phyloP scores from a whole-genome alignment of 1,284 basidiomycete species.

The Sanguinoderma infundibulare region DNA sequence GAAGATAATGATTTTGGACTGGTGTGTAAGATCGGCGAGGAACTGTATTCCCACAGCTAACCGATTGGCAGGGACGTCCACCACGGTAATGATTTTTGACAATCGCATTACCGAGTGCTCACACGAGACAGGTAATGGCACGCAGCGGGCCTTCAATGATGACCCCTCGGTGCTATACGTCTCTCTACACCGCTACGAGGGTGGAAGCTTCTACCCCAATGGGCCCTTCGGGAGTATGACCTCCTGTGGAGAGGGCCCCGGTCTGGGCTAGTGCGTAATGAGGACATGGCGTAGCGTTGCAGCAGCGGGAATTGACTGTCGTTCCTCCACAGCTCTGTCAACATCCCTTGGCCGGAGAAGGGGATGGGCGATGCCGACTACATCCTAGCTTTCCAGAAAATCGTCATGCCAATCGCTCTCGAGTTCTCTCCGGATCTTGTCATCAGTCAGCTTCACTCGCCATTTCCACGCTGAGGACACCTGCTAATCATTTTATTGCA shows the following conservation, averaged over 20 bases:
- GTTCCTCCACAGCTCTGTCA: conserved; percentile 72
- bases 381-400: conserved; percentile 92
- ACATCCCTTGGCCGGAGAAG: conserved; percentile 91
- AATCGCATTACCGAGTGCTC: background rate
- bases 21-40: conserved; percentile 57
- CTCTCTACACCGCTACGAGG: conserved; percentile 94
- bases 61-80: conserved; percentile 85
- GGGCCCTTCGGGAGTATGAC: conserved; percentile 88
- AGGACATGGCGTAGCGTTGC: background rate
- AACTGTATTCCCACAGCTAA: conserved; percentile 7
- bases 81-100: conserved; percentile 68
- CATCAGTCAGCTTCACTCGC: conserved; percentile 72
- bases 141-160: conserved; percentile 93
- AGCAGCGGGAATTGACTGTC: conserved; percentile 15
- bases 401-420: conserved; percentile 96
- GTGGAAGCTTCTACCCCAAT: conserved; percentile 91
- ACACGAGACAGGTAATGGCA: conserved; percentile 80
- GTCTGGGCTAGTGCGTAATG: conserved; percentile 72
- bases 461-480: background rate
- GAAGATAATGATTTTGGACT: conserved; percentile 92
- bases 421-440: conserved; percentile 97
- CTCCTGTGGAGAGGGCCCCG: conserved; percentile 84
- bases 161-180: conserved; percentile 94
- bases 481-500: conserved; percentile 37
- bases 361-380: conserved; percentile 98